Evolutionary conservation across 441 rosid genomes (phyloP).

Genomic region (Pelargonium myrrhifolium): DNA sequence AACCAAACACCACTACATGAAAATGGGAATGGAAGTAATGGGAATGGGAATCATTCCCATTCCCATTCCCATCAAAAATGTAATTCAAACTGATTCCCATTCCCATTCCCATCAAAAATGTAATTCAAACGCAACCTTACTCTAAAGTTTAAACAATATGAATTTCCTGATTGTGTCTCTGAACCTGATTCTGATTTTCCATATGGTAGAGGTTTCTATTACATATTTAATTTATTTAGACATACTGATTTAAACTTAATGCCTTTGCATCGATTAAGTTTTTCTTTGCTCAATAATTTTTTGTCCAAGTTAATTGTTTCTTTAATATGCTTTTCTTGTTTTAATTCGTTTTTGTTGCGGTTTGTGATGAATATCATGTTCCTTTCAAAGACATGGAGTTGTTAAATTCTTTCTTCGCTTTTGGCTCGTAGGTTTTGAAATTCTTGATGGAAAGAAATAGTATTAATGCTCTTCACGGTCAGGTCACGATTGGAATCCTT

Average conservation of each 20-base stretch:
- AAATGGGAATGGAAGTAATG: no score
- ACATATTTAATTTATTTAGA: not conserved
- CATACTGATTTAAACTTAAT: no score
- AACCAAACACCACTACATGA: no score
- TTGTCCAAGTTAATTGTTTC: not conserved
- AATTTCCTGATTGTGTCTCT: not conserved
- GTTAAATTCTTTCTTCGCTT: not conserved
- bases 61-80: no score
- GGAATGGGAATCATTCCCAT: no score
- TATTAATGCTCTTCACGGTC: conserved; percentile 84
- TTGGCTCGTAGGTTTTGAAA: conserved; percentile 63
- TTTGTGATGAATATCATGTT: not conserved
- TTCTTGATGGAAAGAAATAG: conserved; percentile 93
- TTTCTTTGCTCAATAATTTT: not conserved
- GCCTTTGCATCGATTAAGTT: not conserved
- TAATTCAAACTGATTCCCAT: no score
- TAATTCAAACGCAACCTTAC: no score
- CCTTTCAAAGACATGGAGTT: not conserved
- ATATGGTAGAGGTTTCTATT: not conserved
- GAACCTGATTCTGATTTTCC: not conserved
- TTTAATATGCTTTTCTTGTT: no score
- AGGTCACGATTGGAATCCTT: conserved; percentile 88
- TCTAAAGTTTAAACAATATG: no score
- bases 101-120: no score
- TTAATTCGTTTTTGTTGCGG: not conserved